Evolutionary conservation across 2,329 filamentous ascomycete genomes (phyloP).

Genomic region (Botryosphaeria dothidea): DNA sequence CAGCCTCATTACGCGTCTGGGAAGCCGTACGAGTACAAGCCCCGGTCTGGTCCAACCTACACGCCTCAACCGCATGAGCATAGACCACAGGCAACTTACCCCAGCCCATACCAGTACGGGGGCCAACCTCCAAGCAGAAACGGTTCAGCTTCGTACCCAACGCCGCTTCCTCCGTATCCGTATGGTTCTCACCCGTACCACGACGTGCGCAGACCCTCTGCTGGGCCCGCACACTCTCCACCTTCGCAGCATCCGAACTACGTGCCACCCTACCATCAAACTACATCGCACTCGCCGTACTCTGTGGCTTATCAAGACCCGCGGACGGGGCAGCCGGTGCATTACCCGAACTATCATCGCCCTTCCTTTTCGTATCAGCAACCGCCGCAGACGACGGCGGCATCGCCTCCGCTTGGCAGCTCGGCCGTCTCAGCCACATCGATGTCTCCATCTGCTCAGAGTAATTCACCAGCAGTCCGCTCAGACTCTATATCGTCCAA

Average conservation of each 20-base stretch:
- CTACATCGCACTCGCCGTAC: slow-evolving; percentile 10
- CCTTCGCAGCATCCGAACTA: neutral
- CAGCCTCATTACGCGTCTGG: slow-evolving; percentile 6
- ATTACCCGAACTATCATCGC: slow-evolving; percentile 15
- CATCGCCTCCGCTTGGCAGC: neutral
- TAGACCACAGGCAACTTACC: neutral
- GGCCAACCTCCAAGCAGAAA: slow-evolving; percentile 1
- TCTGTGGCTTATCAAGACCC: neutral
- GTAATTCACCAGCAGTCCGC: neutral
- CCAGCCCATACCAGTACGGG: neutral
- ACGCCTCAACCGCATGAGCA: neutral
- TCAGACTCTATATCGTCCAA: slow-evolving; percentile 1
- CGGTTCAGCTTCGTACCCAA: neutral
- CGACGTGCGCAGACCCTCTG: neutral
- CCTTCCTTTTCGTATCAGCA: slow-evolving; percentile 7
- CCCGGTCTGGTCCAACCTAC: neutral
- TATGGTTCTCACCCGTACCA: neutral
- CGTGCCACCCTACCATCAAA: neutral
- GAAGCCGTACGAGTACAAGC: slow-evolving; percentile 19
- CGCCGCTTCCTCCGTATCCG: slow-evolving; percentile 9
- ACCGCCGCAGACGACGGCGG: neutral
- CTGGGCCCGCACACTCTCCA: neutral
- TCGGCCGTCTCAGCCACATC: neutral
- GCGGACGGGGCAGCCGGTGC: neutral
- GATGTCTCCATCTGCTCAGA: slow-evolving; percentile 3